Evolutionary conservation across 2,329 filamentous ascomycete genomes (phyloP).

Genomic region (Graphium sp.): DNA sequence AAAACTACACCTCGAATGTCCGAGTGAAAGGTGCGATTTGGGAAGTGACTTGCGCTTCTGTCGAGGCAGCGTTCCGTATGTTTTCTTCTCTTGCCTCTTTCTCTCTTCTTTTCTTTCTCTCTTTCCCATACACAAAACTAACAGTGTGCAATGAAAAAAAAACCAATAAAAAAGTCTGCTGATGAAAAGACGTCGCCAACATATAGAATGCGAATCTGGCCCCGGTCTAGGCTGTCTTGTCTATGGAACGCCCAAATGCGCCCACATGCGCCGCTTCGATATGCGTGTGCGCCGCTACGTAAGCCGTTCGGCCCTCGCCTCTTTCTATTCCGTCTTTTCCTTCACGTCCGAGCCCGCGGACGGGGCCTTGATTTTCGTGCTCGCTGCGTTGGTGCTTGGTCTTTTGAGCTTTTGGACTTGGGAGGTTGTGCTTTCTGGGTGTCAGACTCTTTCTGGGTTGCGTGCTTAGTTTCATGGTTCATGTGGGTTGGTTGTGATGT

Average conservation of each 20-base stretch:
- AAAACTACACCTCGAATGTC: constrained; percentile 46
- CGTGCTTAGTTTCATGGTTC: too few relatives aligned
- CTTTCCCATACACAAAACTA: neutral
- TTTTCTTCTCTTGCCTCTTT: constrained; percentile 3
- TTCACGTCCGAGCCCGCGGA: constrained; percentile 27
- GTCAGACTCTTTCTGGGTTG: too few relatives aligned
- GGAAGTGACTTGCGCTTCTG: constrained; percentile 44
- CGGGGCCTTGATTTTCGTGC: too few relatives aligned
- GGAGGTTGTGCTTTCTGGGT: too few relatives aligned
- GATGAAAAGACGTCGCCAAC: constrained; percentile 41
- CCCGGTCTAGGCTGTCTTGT: constrained; percentile 39
- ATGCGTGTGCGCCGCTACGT: constrained; percentile 27
- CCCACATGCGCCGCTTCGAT: constrained; percentile 24
- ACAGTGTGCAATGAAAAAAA: too few relatives aligned
- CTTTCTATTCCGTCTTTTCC: too few relatives aligned
- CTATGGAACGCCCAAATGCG: constrained; percentile 29
- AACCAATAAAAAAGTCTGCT: too few relatives aligned
- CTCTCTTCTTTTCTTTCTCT: neutral
- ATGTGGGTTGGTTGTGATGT: too few relatives aligned
- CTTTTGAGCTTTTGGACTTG: too few relatives aligned
- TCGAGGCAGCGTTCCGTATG: constrained; percentile 38
- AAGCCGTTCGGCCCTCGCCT: too few relatives aligned
- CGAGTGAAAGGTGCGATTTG: constrained; percentile 40
- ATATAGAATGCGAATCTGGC: constrained; percentile 41
- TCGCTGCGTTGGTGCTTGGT: too few relatives aligned